Percentiles rank a stretch among this genome's conserved stretches.
Evolutionary conservation across 2,329 filamentous ascomycete genomes (phyloP).

Genomic region (Penicillium sp.): DNA sequence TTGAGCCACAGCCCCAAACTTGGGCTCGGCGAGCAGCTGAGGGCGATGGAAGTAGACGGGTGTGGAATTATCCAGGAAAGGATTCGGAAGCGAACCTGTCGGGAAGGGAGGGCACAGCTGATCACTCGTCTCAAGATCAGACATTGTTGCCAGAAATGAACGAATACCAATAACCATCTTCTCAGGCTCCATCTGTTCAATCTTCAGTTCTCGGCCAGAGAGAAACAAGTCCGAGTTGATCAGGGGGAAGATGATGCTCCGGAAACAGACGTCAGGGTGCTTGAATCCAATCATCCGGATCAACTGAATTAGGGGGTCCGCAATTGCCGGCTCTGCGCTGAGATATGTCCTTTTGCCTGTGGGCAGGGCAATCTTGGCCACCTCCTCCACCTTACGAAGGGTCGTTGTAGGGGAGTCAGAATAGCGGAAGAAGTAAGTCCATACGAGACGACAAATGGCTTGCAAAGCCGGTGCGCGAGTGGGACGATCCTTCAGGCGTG

Average conservation of each 20-base stretch:
- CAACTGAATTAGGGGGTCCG: constrained; percentile 88
- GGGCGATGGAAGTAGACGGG: constrained; percentile 42
- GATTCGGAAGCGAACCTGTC: constrained; percentile 55
- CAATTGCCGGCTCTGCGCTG: constrained; percentile 79
- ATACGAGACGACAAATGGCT: constrained; percentile 85
- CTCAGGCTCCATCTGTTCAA: constrained; percentile 93
- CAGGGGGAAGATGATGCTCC: constrained; percentile 88
- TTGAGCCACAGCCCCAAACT: constrained; percentile 32
- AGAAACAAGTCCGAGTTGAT: constrained; percentile 90
- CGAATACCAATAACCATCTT: constrained; percentile 96
- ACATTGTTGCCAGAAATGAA: constrained; percentile 89
- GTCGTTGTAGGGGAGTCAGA: constrained; percentile 70
- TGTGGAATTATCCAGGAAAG: constrained; percentile 42
- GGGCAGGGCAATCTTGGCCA: constrained; percentile 81
- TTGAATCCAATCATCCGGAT: constrained; percentile 94
- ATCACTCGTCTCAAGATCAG: constrained; percentile 84
- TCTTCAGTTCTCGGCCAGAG: constrained; percentile 74
- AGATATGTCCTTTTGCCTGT: constrained; percentile 78
- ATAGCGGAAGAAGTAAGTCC: constrained; percentile 90
- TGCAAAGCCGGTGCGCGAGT: constrained; percentile 81
- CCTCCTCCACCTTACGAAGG: constrained; percentile 82
- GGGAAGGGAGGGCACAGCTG: constrained; percentile 81
- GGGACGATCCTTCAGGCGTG: constrained; percentile 80
- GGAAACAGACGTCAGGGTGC: constrained; percentile 90
- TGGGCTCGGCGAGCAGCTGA: constrained; percentile 43